Conservation (phyloP, 805 yeast genomes). For the Metschnikowia reukaufii region DNA sequence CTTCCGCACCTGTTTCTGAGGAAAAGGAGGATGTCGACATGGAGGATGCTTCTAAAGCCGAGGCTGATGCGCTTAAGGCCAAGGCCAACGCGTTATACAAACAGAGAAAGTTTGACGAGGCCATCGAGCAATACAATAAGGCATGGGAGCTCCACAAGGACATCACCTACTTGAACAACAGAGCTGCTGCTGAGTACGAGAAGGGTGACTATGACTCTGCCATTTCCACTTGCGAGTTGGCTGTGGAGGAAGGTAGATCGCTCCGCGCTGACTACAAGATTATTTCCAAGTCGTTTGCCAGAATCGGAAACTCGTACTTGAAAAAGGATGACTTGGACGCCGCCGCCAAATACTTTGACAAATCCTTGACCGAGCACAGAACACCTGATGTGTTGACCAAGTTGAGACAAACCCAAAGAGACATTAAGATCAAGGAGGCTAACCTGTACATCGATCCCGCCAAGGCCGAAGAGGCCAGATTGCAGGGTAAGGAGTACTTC, state of each 20-base stretch:
- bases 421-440: conserved; percentile 74
- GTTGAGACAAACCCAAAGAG: conserved; percentile 84
- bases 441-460: conserved; percentile 82
- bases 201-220: conserved; percentile 89
- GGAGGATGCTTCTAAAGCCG: conserved; percentile 39
- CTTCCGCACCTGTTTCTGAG: conserved; percentile 2
- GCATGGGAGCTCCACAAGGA: conserved; percentile 85
- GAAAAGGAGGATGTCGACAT: conserved; percentile 36
- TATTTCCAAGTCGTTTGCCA: conserved; percentile 89
- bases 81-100: conserved; percentile 88
- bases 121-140: conserved; percentile 78
- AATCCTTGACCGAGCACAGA: conserved; percentile 94
- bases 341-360: conserved; percentile 80
- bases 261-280: conserved; percentile 87
- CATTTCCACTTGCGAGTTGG: conserved; percentile 73
- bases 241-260: conserved; percentile 88
- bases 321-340: conserved; percentile 70
- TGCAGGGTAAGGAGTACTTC: conserved; percentile 86
- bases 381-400: conserved; percentile 89
- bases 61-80: conserved; percentile 72
- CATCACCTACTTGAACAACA: conserved; percentile 90
- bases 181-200: conserved; percentile 97
- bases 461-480: conserved; percentile 93
- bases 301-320: conserved; percentile 80
- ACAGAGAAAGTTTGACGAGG: conserved; percentile 85